Evolutionary conservation across 148 eudicot species (phyloP), one percentile per base, ranked within the genome.

Genomic region (Rhododendron ovatum): DNA sequence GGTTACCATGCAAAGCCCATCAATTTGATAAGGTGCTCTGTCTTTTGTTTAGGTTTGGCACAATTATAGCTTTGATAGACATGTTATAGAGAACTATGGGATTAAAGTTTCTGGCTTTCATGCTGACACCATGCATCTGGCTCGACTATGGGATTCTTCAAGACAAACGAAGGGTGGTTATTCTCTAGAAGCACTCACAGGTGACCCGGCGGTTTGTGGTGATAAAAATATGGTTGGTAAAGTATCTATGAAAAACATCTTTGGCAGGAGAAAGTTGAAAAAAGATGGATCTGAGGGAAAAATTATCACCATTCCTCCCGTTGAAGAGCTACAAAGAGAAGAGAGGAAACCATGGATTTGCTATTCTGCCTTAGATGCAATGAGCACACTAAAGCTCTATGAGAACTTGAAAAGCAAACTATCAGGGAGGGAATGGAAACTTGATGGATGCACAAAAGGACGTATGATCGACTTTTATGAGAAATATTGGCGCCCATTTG

Each of bases 61-160:
- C 92, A 97, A 97, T 85, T 97, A 95, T 90, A 97, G 99, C 91
- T 97, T 97, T 90, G 99, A 97, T 89, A 92, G 91, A 91, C 99
- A 97, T 86, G 89, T 97, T 76, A 77, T 97, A 88, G 95, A 95
- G 87, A 97, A 95, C 87, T 93, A 95, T 80, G 99, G 95, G 78
- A 86, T 97, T 50, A 93, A 91, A 87, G 77, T 93, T n/a, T 90
- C 93, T 84, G 99, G 98, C 51, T 95, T 97, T 90, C 94, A 92
- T 89, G 99, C 98, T 88, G 99, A 97, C 89, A 97, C 99, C 41
- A 97, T 97, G 99, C 99, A 97, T 90, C 93, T 97, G 98, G 99
- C 99, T 73, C 96, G 98, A 37, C 84, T 97, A 83, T 97, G 98
- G 98, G 92, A 97, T 89, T 95, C 99, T 51, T 93, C 96, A 12